Percentiles rank a stretch among this genome's conserved stretches.
phyloP scores from a whole-genome alignment of 2,329 filamentous ascomycete genomes.

The Plenodomus tracheiphilus region DNA sequence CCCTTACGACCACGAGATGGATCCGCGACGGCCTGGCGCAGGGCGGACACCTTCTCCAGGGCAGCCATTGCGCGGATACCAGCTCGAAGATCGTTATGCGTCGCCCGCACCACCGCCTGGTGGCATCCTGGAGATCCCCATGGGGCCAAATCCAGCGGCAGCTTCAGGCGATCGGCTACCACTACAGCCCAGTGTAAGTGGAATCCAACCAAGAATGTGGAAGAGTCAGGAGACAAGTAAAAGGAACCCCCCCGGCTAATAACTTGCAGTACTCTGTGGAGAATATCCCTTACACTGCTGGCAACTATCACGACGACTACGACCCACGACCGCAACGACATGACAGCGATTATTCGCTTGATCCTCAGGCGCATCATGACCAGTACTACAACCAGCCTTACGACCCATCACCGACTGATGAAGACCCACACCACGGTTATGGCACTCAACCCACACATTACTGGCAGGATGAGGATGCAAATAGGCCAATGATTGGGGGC shows the following conservation, averaged over 20 bases:
- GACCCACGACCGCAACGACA: slow-evolving; percentile 53
- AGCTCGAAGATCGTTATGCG: slow-evolving; percentile 77
- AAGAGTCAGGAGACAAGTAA: no score
- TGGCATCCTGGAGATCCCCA: slow-evolving; percentile 65
- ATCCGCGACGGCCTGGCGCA: slow-evolving; percentile 52
- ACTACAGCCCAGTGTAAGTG: slow-evolving; percentile 78
- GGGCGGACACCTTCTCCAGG: slow-evolving; percentile 72
- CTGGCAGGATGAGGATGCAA: slow-evolving; percentile 71
- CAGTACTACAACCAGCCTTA: slow-evolving; percentile 85
- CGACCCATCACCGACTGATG: slow-evolving; percentile 66
- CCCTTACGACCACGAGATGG: slow-evolving; percentile 48
- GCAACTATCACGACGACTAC: slow-evolving; percentile 60
- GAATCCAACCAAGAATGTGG: no score
- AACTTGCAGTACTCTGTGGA: slow-evolving; percentile 67
- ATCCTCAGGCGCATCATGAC: slow-evolving; percentile 85
- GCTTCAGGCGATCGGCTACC: slow-evolving; percentile 76
- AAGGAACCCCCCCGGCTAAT: no score
- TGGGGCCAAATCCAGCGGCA: slow-evolving; percentile 58
- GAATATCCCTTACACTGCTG: slow-evolving; percentile 68
- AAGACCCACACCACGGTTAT: slow-evolving; percentile 58
- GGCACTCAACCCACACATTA: slow-evolving; percentile 55
- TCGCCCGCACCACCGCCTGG: slow-evolving; percentile 47
- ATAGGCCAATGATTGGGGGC: slow-evolving; percentile 74
- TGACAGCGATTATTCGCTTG: slow-evolving; percentile 70
- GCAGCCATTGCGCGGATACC: slow-evolving; percentile 75